Conservation (phyloP, 164 flowering plant species). For the Aristolochia californica region DNA sequence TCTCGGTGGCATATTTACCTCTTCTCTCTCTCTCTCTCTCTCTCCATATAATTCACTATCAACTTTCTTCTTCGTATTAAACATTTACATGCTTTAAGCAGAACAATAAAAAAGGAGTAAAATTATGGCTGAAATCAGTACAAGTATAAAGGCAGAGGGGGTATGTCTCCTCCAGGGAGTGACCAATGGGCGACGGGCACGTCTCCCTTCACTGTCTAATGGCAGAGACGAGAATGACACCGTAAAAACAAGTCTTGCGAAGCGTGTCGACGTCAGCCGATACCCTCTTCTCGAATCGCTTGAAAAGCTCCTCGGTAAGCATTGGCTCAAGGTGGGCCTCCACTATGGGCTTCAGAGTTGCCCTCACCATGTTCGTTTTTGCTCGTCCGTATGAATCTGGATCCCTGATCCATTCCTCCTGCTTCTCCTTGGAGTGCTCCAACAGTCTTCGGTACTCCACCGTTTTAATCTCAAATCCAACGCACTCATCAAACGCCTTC, state of each 20-base stretch:
- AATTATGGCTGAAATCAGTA: too few species aligned
- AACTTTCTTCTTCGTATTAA: too few species aligned
- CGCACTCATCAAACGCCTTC: conserved; percentile 19
- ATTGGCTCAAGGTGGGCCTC: conserved; percentile 32
- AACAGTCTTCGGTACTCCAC: conserved; percentile 23
- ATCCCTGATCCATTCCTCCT: conserved; percentile 30
- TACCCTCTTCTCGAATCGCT: conserved; percentile 24
- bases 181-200: too few species aligned
- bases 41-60: too few species aligned
- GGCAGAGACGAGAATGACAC: conserved; percentile 25
- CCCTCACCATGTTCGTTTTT: conserved; percentile 32
- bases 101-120: too few species aligned
- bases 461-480: conserved; percentile 30
- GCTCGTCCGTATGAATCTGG: conserved; percentile 28
- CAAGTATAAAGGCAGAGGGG: too few species aligned
- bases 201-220: conserved; percentile 19
- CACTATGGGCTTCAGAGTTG: conserved; percentile 27
- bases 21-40: not conserved
- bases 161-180: too few species aligned
- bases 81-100: too few species aligned
- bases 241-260: conserved; percentile 31
- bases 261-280: conserved; percentile 24
- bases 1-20: too few species aligned
- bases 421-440: conserved; percentile 29
- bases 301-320: conserved; percentile 27